These are phyloP conservation scores for Neltuma alba DNA, from an alignment of 306 rosid genomes.

Conservation along the genomic window DNA sequence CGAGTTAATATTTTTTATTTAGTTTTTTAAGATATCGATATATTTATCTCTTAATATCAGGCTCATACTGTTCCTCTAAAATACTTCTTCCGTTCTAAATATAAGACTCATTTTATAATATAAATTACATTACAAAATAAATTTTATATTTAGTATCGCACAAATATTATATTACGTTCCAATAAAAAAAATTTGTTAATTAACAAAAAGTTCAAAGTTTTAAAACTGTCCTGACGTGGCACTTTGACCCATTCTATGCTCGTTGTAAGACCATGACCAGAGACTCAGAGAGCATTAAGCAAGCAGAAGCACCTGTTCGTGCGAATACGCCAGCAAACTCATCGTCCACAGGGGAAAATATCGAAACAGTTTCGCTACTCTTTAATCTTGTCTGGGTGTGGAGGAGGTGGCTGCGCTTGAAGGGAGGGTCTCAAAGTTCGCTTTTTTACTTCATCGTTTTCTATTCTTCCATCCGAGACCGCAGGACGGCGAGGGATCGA, in stretches of 20 bases:
- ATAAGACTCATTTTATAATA: too few relatives aligned
- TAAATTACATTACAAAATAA: too few relatives aligned
- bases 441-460: not conserved
- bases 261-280: slow-evolving; percentile 7
- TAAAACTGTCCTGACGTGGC: slow-evolving; percentile 39
- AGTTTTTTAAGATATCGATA: too few relatives aligned
- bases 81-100: too few relatives aligned
- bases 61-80: too few relatives aligned
- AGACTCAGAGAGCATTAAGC: not conserved
- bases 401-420: not conserved
- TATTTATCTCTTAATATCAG: too few relatives aligned
- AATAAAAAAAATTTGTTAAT: too few relatives aligned
- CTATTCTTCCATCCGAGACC: slow-evolving; percentile 8
- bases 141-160: too few relatives aligned
- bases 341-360: not conserved
- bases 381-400: not conserved
- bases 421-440: not conserved
- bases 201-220: not conserved
- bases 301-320: not conserved
- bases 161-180: too few relatives aligned
- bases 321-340: not conserved
- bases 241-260: slow-evolving; percentile 50
- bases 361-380: not conserved
- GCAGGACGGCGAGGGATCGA: slow-evolving; percentile 30
- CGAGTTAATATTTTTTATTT: too few relatives aligned